A percentile compares a stretch with the other conserved stretches of the same genome.
phyloP scores from a whole-genome alignment of 1,284 basidiomycete species.

The Boletus mariae region DNA sequence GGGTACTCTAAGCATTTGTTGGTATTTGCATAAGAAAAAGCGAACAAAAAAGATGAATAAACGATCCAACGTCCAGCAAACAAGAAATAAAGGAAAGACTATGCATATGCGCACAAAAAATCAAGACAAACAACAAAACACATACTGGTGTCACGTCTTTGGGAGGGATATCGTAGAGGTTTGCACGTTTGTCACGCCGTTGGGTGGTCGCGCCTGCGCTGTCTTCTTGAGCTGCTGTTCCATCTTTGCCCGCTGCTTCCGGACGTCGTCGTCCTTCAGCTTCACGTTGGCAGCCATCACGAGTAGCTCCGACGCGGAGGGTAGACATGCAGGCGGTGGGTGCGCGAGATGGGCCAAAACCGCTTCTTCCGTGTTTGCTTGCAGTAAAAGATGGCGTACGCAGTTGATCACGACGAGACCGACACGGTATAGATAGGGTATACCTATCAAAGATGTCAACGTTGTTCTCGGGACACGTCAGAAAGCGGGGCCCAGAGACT shows the following conservation, averaged over 20 bases:
- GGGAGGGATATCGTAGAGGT: constrained; percentile 29
- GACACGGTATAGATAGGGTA: constrained; percentile 77
- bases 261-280: constrained; percentile 79
- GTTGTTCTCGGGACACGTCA: constrained; percentile 3
- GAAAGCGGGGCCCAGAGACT: constrained; percentile 1
- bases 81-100: background rate
- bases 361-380: constrained; percentile 46
- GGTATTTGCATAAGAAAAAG: background rate
- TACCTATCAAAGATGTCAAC: constrained; percentile 44
- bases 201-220: constrained; percentile 40
- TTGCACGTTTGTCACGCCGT: constrained; percentile 27
- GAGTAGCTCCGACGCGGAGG: constrained; percentile 59
- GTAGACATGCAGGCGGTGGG: constrained; percentile 52
- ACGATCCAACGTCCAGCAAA: background rate
- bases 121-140: background rate
- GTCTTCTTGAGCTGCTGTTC: constrained; percentile 62
- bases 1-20: background rate
- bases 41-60: background rate
- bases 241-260: constrained; percentile 72
- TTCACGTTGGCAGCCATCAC: constrained; percentile 61
- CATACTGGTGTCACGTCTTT: constrained; percentile 14
- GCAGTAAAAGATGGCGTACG: constrained; percentile 58
- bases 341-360: constrained; percentile 49
- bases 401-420: constrained; percentile 72
- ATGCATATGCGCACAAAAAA: background rate